phyloP scores from a whole-genome alignment of 352 stramenopile genomes.

The Pythium insidiosum region DNA sequence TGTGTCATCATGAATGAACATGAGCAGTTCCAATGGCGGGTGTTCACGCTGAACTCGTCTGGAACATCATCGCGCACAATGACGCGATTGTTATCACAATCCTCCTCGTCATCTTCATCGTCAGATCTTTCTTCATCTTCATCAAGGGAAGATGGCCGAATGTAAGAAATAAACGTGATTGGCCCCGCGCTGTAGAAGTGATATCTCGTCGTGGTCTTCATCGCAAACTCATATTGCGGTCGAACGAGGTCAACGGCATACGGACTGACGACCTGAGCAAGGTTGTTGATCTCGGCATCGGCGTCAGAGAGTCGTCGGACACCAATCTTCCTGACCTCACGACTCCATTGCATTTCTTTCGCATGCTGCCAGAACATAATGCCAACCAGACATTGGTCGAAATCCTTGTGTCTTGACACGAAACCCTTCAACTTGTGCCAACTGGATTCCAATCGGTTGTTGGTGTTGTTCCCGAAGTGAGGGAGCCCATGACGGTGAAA shows the following conservation, averaged over 20 bases:
- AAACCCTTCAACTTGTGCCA: slow-evolving; percentile 4
- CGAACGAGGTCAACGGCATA: slow-evolving; percentile 3
- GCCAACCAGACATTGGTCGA: not conserved
- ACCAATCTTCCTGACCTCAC: not conserved
- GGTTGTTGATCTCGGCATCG: not conserved
- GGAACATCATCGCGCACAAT: not conserved
- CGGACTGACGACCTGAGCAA: not conserved
- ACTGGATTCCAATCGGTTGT: slow-evolving; percentile 5
- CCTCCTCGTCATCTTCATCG: not conserved
- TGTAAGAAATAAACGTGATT: no score
- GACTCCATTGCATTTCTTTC: not conserved
- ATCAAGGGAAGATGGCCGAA: no score
- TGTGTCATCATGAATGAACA: slow-evolving; percentile 3
- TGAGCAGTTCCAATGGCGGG: not conserved
- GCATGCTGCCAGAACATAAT: not conserved
- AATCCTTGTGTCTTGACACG: not conserved
- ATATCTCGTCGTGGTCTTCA: slow-evolving; percentile 1
- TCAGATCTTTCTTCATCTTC: not conserved
- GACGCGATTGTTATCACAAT: not conserved
- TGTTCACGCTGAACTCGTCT: slow-evolving; percentile 2
- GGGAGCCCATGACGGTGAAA: not conserved
- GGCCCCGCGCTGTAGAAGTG: not conserved
- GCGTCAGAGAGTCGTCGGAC: not conserved
- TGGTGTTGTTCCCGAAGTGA: slow-evolving; percentile 4
- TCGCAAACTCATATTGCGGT: slow-evolving; percentile 2